A percentile compares a stretch with the other conserved stretches of the same genome.
Evolutionary conservation across 495 filamentous ascomycete genomes (phyloP).

Genomic region (Monascus purpureus): DNA sequence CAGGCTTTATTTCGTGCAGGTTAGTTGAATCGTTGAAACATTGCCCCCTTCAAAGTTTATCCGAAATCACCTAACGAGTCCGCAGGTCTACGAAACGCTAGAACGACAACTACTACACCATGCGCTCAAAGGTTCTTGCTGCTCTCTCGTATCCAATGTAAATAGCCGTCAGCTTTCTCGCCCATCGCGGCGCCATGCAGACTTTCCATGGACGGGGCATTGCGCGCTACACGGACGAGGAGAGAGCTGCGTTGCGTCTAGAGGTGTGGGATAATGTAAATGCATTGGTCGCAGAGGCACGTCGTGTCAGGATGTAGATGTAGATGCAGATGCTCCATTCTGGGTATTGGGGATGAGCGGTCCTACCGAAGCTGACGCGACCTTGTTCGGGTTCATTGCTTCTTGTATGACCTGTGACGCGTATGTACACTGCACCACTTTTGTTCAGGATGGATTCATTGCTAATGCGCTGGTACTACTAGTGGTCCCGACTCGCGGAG

Average conservation of each 20-base stretch:
- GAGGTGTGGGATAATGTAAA: conserved; percentile 42
- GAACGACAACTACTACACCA: conserved; percentile 46
- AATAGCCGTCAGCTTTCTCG: conserved; percentile 36
- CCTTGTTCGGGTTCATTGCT: conserved; percentile 42
- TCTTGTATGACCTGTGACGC: conserved; percentile 33
- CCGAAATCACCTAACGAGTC: too few species aligned
- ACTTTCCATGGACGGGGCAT: conserved; percentile 43
- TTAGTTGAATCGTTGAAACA: conserved; percentile 7
- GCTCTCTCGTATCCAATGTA: conserved; percentile 35
- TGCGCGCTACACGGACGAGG: conserved; percentile 30
- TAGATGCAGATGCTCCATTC: conserved; percentile 23
- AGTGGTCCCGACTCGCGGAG: conserved; percentile 33
- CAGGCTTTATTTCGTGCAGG: conserved; percentile 42
- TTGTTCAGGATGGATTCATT: too few species aligned
- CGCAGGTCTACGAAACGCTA: conserved; percentile 29
- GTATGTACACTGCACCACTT: too few species aligned
- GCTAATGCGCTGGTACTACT: conserved; percentile 2
- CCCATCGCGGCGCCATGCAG: conserved; percentile 25
- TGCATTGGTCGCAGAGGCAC: conserved; percentile 17
- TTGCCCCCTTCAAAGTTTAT: neutral
- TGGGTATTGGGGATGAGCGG: conserved; percentile 40
- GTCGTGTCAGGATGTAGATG: conserved; percentile 1
- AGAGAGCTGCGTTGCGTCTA: conserved; percentile 26
- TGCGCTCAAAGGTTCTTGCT: conserved; percentile 38
- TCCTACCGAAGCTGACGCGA: conserved; percentile 44